These are phyloP conservation scores for Parafenestella ontariensis DNA, from an alignment of 2,329 filamentous ascomycete species.

Conservation along the genomic window DNA sequence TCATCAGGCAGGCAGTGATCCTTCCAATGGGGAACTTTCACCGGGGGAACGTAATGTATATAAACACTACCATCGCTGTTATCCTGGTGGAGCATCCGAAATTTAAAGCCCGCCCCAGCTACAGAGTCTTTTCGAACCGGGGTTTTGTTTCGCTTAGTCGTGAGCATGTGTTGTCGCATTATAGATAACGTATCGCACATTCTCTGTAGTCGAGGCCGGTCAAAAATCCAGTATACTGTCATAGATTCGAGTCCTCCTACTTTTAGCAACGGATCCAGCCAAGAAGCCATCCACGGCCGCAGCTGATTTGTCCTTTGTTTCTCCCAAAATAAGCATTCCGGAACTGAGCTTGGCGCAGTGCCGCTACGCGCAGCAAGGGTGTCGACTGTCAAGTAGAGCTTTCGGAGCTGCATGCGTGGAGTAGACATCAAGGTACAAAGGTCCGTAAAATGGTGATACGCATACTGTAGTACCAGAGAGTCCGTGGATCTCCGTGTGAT, in stretches of 20 bases:
- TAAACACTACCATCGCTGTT: background rate
- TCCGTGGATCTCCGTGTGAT: slow-evolving; percentile 20
- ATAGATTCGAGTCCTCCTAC: slow-evolving; percentile 19
- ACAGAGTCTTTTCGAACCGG: background rate
- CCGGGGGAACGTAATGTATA: background rate
- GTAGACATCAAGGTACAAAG: slow-evolving; percentile 30
- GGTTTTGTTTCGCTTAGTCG: background rate
- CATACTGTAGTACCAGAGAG: slow-evolving; percentile 24
- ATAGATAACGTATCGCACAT: slow-evolving; percentile 18
- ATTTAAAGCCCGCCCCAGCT: background rate
- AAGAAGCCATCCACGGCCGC: slow-evolving; percentile 18
- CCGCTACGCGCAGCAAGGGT: slow-evolving; percentile 12
- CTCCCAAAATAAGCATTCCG: slow-evolving; percentile 20
- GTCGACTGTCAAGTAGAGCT: slow-evolving; percentile 24
- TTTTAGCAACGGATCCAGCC: slow-evolving; percentile 26
- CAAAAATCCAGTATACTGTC: slow-evolving; percentile 24
- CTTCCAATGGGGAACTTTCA: background rate
- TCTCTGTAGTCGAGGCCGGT: slow-evolving; percentile 16
- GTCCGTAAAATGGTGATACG: slow-evolving; percentile 29
- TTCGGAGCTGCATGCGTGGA: slow-evolving; percentile 21
- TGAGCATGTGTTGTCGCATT: slow-evolving; percentile 23
- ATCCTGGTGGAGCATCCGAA: background rate
- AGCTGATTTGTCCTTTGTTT: slow-evolving; percentile 6
- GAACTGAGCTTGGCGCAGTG: slow-evolving; percentile 6
- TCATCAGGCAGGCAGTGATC: background rate